Base-by-base conservation (phyloP, 352 stramenopile species). In the Globisporangium yorkense region DNA sequence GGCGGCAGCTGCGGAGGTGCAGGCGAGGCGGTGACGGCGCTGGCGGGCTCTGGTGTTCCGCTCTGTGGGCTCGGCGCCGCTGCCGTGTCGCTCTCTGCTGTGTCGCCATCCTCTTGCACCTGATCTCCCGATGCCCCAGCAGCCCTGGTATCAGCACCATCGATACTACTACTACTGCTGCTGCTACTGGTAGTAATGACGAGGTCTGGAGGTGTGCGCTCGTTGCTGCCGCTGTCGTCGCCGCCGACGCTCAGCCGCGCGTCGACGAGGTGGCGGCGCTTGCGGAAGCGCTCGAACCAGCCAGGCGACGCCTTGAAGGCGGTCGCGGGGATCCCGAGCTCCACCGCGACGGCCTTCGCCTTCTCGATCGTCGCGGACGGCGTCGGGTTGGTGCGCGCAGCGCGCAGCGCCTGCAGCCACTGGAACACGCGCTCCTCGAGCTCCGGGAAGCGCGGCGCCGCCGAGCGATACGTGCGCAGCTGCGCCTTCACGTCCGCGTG, bases 251-350 rank as follows among this genome's bases (percentile, higher is more conserved):
- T 63, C 50, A 57, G 31, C 18, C 57, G 57, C 31, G 39, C 52
- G 50, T 63, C 57, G 3, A 46, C 51, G 29, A 63, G 43, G 10
- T 31, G 57, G 16, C 50, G 40, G 7, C 57, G 49, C 33, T 56
- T 57, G 10, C 57, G 57, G 45, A 65, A 65, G 10, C 53, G 51
- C 45, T 65, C 59, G 20, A 65, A 52, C 59, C 52, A 65, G 9
- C 52, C 59, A 1, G 59, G 33, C 4, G 59, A 60, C 4, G 39
- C 59, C 21, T 65, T 65, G 31, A 65, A 65, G 9, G 43, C 53
- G 15, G 45, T 29, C 15, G 51, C 43, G 5, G 59, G 13, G 35
- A 65, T 65, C n/a, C 59, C 52, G 43, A 65, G n/a, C 6, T 54
- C 47, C 12, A 18, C 27, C 7, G 59, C 59, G 18, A 65, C 40